Percentiles rank a stretch among this genome's conserved stretches.
These are phyloP conservation scores for Aspergillus ostianus DNA, from an alignment of 495 filamentous ascomycete species.

Conservation along the genomic window DNA sequence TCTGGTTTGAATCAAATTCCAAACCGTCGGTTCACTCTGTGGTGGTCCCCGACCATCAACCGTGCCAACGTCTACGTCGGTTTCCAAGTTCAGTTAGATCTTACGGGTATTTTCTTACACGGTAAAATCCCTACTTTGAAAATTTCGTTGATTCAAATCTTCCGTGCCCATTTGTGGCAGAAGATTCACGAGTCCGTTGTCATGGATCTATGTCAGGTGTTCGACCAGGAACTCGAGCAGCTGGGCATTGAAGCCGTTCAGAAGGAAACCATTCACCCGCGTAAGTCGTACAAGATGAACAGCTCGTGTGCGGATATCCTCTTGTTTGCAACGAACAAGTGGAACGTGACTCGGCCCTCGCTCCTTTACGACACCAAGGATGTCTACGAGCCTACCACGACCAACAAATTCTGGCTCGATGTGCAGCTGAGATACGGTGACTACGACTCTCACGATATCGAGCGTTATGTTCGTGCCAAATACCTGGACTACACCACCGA, in stretches of 20 bases:
- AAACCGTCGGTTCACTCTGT: constrained; percentile 97
- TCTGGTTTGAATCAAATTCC: constrained; percentile 99
- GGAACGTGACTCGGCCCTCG: constrained; percentile 94
- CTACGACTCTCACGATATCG: constrained; percentile 99
- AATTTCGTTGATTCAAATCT: constrained; percentile 98
- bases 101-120: constrained; percentile 99
- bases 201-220: constrained; percentile 99
- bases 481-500: constrained; percentile 99
- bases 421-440: constrained; percentile 98
- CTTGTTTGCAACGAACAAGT: constrained; percentile 97
- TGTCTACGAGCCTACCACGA: constrained; percentile 88
- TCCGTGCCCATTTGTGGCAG: constrained; percentile 99
- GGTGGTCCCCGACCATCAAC: constrained; percentile 88
- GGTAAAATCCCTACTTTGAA: constrained; percentile 99
- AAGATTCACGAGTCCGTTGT: constrained; percentile 99
- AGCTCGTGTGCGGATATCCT: constrained; percentile 98
- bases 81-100: constrained; percentile 98
- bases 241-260: constrained; percentile 98
- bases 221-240: constrained; percentile 95
- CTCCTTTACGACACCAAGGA: constrained; percentile 96
- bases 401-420: constrained; percentile 99
- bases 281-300: constrained; percentile 99
- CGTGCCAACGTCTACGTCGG: constrained; percentile 66
- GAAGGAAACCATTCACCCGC: constrained; percentile 98
- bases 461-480: constrained; percentile 95